Evolutionary conservation across 129 eudicot species (phyloP), one percentile per base, ranked within the genome.

Genomic region (Kitagawia praeruptora): DNA sequence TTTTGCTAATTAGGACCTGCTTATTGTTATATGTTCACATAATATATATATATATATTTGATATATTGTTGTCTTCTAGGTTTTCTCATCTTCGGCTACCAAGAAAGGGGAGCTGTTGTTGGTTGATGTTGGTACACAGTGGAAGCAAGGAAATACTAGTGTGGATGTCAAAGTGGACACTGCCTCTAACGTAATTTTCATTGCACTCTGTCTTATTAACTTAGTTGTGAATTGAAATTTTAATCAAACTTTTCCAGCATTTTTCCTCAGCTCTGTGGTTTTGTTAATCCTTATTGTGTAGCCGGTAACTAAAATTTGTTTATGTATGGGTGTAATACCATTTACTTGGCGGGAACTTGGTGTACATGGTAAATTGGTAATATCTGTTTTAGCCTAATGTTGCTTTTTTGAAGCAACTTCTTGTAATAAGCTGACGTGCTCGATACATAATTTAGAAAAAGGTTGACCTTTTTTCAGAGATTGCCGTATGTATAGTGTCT

Each of bases 111-210:
- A 89, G 2, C 70, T 83, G 6, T 87, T 89, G 39, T 40, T 89
- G 48, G 93, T 91, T 7, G 91, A 89, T 81, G 83, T 89, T 56
- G 81, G 78, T 49, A 87, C 93, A 53, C 87, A 85, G 70, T 54
- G 87, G 79, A 89, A 83, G 82, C 64, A 89, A 80, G 85, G 80
- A 81, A 87, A 87, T 25, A 40, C 80, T 72, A 87, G 91, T 27
- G 85, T 86, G 44, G 93, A 89, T 75, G 31, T 87, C 49, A 89
- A 89, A 87, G 91, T 89, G 54, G 93, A 89, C 79, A 87, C 93
- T 1, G 75, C 63, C 53, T 89, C 91, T 75, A 87, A 89, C 51
- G 93, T 89, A 75, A 71, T 85, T 61, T 40, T 31, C 39, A 18
- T 21, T 34, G 47, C 18, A 14, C 74, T 34, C 1, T 70, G 18